A percentile compares a stretch with the other conserved stretches of the same genome.
Conservation (phyloP, 768 basidiomycete species). For the Tricholoma hemisulphureum region DNA sequence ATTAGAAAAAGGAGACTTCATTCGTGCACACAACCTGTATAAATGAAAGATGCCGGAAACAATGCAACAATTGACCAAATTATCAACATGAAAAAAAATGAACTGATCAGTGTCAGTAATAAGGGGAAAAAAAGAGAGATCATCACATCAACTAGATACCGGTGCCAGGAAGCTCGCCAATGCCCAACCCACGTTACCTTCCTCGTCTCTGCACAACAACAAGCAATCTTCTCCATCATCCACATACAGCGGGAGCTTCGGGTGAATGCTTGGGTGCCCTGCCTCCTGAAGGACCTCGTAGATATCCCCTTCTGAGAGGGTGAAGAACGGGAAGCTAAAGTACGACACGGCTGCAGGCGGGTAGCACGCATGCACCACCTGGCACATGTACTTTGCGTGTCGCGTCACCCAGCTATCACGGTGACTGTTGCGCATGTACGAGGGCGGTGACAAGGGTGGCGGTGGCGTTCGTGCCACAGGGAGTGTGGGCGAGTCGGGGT, state of each 20-base stretch:
- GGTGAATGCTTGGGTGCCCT: conserved; percentile 75
- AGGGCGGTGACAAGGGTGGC: conserved; percentile 13
- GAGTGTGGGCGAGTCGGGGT: conserved; percentile 9
- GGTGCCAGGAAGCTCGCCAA: conserved; percentile 80
- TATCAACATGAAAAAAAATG: not conserved
- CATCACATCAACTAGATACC: conserved; percentile 18
- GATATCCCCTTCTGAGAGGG: conserved; percentile 56
- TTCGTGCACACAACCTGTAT: not conserved
- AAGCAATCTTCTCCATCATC: conserved; percentile 79
- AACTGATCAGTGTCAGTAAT: not conserved
- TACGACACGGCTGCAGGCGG: conserved; percentile 66
- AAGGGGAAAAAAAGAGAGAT: not conserved
- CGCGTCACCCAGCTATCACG: conserved; percentile 45
- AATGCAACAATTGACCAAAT: not conserved
- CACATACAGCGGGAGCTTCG: conserved; percentile 71
- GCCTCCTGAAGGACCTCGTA: conserved; percentile 72
- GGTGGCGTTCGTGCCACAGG: conserved; percentile 13
- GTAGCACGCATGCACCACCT: conserved; percentile 65
- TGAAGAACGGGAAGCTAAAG: conserved; percentile 76
- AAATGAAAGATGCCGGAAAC: not conserved
- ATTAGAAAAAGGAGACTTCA: not conserved
- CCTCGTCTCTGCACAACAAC: conserved; percentile 60
- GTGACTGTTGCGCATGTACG: conserved; percentile 19
- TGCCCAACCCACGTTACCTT: conserved; percentile 70
- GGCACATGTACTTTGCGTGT: conserved; percentile 62